These are phyloP conservation scores for Arachis hypogaea DNA, from an alignment of 306 rosid species.

Conservation along the genomic window DNA sequence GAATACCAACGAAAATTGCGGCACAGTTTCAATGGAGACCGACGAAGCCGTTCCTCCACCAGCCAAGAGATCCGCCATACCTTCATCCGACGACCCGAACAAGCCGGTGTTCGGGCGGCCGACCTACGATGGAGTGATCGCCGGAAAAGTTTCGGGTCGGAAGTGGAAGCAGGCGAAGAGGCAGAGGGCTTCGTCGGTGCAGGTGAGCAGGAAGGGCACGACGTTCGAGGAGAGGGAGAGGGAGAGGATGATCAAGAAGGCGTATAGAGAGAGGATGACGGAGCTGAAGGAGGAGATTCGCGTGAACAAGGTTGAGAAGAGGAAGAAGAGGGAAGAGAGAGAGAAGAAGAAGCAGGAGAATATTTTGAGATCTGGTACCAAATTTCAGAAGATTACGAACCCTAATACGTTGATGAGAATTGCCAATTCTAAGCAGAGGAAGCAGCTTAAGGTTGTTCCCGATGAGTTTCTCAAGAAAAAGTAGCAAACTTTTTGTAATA, in stretches of 20 bases:
- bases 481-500: slow-evolving; percentile 1
- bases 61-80: slow-evolving; percentile 67
- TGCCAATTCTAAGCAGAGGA: slow-evolving; percentile 76
- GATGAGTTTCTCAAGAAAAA: slow-evolving; percentile 54
- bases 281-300: slow-evolving; percentile 83
- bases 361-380: slow-evolving; percentile 74
- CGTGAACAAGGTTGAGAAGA: slow-evolving; percentile 76
- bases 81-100: slow-evolving; percentile 76
- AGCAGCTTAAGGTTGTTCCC: slow-evolving; percentile 75
- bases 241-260: slow-evolving; percentile 76
- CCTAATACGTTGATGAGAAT: slow-evolving; percentile 84
- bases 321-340: slow-evolving; percentile 82
- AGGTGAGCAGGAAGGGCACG: slow-evolving; percentile 64
- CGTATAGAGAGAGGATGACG: slow-evolving; percentile 68
- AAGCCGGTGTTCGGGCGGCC: slow-evolving; percentile 70
- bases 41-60: slow-evolving; percentile 61
- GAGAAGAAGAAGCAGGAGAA: slow-evolving; percentile 94
- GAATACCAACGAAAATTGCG: slow-evolving; percentile 9
- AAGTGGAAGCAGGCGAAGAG: slow-evolving; percentile 83
- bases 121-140: slow-evolving; percentile 86
- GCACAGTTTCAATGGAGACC: slow-evolving; percentile 58
- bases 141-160: slow-evolving; percentile 77
- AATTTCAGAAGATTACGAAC: slow-evolving; percentile 76
- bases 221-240: slow-evolving; percentile 70
- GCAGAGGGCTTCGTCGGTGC: slow-evolving; percentile 67